phyloP scores from a whole-genome alignment of 306 rosid genomes.

The Citrullus colocynthis region DNA sequence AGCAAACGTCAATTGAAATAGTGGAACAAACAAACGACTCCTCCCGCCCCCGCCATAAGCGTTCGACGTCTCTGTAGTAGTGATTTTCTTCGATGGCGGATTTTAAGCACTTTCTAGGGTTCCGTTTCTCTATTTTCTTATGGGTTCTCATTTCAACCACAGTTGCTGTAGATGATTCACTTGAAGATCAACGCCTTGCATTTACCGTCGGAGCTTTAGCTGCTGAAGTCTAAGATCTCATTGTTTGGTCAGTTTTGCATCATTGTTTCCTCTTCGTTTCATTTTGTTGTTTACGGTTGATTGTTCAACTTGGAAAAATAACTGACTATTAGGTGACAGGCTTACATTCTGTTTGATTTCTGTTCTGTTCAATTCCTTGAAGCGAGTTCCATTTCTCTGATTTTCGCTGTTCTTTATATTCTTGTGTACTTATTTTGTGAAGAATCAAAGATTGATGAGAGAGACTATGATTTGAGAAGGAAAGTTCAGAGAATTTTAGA shows the following conservation, averaged over 20 bases:
- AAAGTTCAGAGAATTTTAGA: no score
- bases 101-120: not conserved
- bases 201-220: constrained; percentile 7
- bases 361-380: not conserved
- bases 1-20: not conserved
- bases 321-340: no score
- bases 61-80: not conserved
- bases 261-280: not conserved
- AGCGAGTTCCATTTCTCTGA: not conserved
- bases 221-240: constrained; percentile 12
- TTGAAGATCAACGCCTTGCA: not conserved
- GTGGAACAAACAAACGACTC: not conserved
- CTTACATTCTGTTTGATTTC: not conserved
- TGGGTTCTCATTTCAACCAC: not conserved
- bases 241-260: constrained; percentile 5
- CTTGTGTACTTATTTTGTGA: not conserved
- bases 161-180: not conserved
- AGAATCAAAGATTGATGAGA: not conserved
- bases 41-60: not conserved
- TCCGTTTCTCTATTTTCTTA: not conserved
- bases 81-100: not conserved
- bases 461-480: no score
- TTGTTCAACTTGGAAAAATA: not conserved
- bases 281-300: not conserved
- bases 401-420: not conserved